These are phyloP conservation scores for Uronychia setigera DNA, from an alignment of 73 alveolate species.

Conservation along the genomic window DNA sequence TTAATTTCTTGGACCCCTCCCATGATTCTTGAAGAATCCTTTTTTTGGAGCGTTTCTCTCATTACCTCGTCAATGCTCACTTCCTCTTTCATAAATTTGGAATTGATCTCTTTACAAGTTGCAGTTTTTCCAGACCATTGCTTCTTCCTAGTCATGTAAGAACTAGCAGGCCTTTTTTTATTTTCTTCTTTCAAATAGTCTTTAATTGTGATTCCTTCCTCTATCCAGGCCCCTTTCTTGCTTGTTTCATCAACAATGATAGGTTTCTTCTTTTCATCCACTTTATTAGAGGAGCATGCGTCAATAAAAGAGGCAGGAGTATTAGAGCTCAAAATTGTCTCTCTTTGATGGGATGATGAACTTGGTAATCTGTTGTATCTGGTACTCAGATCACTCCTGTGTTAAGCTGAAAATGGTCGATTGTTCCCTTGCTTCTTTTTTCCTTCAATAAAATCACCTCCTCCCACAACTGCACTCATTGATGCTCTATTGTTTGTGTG, in stretches of 20 bases:
- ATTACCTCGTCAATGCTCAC: too few relatives aligned
- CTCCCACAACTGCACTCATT: too few relatives aligned
- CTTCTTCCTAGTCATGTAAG: neutral
- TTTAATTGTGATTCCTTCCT: neutral
- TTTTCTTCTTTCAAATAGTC: neutral
- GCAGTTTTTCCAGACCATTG: neutral
- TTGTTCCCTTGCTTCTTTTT: neutral
- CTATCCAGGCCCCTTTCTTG: neutral
- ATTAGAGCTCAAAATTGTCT: neutral
- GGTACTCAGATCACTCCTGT: neutral
- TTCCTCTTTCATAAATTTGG: too few relatives aligned
- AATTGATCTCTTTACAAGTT: neutral
- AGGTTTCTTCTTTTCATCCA: neutral
- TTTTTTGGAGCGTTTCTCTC: too few relatives aligned
- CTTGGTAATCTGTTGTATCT: neutral
- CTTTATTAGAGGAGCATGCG: neutral
- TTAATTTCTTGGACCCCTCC: too few relatives aligned
- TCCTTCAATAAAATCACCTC: too few relatives aligned
- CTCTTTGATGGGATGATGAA: neutral
- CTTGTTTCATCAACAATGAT: neutral
- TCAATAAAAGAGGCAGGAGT: too few relatives aligned
- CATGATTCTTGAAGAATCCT: too few relatives aligned
- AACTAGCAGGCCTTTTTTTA: neutral
- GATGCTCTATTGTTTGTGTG: too few relatives aligned
- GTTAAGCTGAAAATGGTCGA: neutral